Percentiles rank a stretch among this genome's conserved stretches.
phyloP scores from a whole-genome alignment of 2,329 filamentous ascomycete species.

The Stachybotrys elegans region DNA sequence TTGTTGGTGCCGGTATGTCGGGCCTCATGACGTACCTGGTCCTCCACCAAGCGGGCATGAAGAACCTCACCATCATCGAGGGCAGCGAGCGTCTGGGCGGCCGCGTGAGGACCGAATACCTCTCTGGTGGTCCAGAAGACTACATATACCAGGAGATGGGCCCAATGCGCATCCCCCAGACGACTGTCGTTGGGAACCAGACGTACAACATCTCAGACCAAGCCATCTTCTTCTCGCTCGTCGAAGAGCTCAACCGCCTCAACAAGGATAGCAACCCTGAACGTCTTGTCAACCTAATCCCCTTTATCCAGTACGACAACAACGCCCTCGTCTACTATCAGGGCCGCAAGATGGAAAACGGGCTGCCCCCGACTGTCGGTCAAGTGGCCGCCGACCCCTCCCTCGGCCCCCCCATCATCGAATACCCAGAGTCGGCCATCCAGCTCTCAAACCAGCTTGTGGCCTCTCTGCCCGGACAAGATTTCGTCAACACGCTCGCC shows the following conservation, averaged over 20 bases:
- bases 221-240: slow-evolving; percentile 61
- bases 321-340: slow-evolving; percentile 50
- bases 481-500: slow-evolving; percentile 31
- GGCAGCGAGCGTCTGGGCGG: slow-evolving; percentile 55
- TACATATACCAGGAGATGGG: slow-evolving; percentile 66
- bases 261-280: slow-evolving; percentile 43
- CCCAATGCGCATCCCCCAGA: slow-evolving; percentile 59
- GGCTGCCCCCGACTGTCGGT: slow-evolving; percentile 46
- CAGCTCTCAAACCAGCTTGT: slow-evolving; percentile 30
- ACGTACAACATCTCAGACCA: slow-evolving; percentile 58
- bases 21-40: slow-evolving; percentile 54
- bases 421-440: slow-evolving; percentile 21
- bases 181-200: slow-evolving; percentile 30
- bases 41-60: slow-evolving; percentile 44
- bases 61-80: slow-evolving; percentile 58
- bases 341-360: slow-evolving; percentile 42
- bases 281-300: slow-evolving; percentile 55
- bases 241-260: slow-evolving; percentile 53
- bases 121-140: slow-evolving; percentile 52
- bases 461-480: slow-evolving; percentile 26
- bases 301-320: slow-evolving; percentile 51
- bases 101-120: slow-evolving; percentile 57
- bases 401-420: slow-evolving; percentile 18
- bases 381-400: slow-evolving; percentile 41
- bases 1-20: slow-evolving; percentile 54